Evolutionary conservation across 805 yeast species (phyloP).

Genomic region (Pichia insulana): DNA sequence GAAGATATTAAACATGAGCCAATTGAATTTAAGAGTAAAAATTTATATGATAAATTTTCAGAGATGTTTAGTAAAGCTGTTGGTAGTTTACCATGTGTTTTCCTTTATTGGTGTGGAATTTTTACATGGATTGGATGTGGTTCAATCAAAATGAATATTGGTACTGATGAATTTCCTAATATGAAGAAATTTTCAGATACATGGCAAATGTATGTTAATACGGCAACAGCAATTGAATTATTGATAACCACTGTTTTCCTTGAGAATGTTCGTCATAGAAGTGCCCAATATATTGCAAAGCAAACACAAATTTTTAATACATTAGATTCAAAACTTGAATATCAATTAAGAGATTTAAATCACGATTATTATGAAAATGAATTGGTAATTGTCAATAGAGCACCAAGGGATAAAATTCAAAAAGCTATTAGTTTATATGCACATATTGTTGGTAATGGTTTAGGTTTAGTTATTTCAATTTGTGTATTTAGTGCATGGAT

Average conservation of each 20-base stretch:
- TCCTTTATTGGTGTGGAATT: conserved; percentile 32
- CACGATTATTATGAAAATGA: conserved; percentile 15
- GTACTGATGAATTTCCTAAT: conserved; percentile 4
- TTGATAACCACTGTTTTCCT: conserved; percentile 28
- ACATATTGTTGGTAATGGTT: conserved; percentile 33
- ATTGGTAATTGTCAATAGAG: conserved; percentile 21
- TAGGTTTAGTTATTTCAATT: conserved; percentile 28
- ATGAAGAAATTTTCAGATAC: conserved; percentile 23
- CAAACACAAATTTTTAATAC: conserved; percentile 13
- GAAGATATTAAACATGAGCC: neutral
- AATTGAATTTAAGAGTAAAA: conserved; percentile 18
- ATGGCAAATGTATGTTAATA: conserved; percentile 35
- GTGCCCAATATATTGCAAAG: conserved; percentile 24
- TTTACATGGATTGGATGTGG: conserved; percentile 33
- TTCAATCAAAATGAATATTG: conserved; percentile 16
- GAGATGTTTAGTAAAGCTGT: conserved; percentile 17
- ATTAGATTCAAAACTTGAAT: conserved; percentile 25
- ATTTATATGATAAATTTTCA: conserved; percentile 28
- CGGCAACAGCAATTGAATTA: conserved; percentile 31
- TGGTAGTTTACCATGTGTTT: conserved; percentile 27
- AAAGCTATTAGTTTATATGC: conserved; percentile 26
- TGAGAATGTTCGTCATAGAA: conserved; percentile 32
- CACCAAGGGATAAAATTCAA: conserved; percentile 6
- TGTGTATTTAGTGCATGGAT: conserved; percentile 30
- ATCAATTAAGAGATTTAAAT: conserved; percentile 1